Evolutionary conservation across 2,329 filamentous ascomycete genomes (phyloP).

Genomic region (Orbilia brochopaga): DNA sequence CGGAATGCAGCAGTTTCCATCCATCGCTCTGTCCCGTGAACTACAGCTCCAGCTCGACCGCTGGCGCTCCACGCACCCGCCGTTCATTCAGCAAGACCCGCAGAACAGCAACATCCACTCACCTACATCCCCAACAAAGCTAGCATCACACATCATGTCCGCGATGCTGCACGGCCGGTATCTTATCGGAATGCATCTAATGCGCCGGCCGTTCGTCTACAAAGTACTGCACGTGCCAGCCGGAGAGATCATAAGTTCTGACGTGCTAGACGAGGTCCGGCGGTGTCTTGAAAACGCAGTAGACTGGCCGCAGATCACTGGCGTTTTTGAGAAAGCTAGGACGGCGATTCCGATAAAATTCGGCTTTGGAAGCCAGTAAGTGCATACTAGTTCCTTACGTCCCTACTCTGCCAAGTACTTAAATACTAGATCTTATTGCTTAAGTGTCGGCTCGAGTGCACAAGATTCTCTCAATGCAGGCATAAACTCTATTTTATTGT

Average conservation of each 20-base stretch:
- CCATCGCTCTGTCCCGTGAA: constrained; percentile 62
- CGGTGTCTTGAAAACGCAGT: constrained; percentile 44
- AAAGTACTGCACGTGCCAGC: constrained; percentile 35
- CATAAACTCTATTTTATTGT: too few relatives aligned
- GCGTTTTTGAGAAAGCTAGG: constrained; percentile 44
- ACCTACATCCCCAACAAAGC: constrained; percentile 33
- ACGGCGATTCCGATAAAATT: constrained; percentile 47
- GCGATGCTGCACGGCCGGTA: constrained; percentile 46
- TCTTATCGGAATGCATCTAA: constrained; percentile 41
- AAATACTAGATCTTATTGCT: too few relatives aligned
- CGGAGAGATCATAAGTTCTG: constrained; percentile 26
- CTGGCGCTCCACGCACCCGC: constrained; percentile 64
- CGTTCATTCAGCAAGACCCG: constrained; percentile 58
- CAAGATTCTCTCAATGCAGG: too few relatives aligned
- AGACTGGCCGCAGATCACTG: constrained; percentile 46
- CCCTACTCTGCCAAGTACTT: too few relatives aligned
- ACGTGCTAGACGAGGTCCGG: constrained; percentile 40
- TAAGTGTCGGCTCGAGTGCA: too few relatives aligned
- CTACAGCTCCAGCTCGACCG: constrained; percentile 65
- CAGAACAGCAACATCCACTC: constrained; percentile 22
- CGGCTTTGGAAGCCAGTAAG: constrained; percentile 45
- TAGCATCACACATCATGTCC: constrained; percentile 38
- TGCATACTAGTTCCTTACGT: not conserved
- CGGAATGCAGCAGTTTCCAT: constrained; percentile 57
- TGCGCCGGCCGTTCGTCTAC: constrained; percentile 45